Percentiles rank a stretch among this genome's conserved stretches.
These are phyloP conservation scores for Flaveria bidentis DNA, from an alignment of 129 eudicot genomes.

Conservation along the genomic window DNA sequence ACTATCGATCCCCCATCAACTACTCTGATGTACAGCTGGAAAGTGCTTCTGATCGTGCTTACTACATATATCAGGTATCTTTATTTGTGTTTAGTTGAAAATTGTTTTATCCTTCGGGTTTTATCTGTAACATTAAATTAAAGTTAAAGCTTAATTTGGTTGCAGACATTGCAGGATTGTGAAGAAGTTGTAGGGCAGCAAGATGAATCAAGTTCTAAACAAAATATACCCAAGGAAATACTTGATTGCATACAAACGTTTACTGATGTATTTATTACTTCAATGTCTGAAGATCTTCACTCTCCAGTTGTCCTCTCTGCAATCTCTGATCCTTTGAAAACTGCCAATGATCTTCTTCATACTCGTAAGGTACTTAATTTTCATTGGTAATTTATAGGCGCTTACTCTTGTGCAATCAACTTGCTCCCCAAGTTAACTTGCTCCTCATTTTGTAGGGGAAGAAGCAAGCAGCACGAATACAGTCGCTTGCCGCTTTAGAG, in stretches of 20 bases:
- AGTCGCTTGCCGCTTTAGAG: constrained; percentile 85
- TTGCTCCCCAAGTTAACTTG: neutral
- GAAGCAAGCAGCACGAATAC: constrained; percentile 65
- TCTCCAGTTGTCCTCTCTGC: constrained; percentile 83
- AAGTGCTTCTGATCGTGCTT: constrained; percentile 87
- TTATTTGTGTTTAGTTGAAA: neutral
- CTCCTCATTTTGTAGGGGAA: constrained; percentile 60
- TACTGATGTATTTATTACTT: constrained; percentile 50
- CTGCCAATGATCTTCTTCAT: constrained; percentile 89
- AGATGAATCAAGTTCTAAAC: constrained; percentile 37
- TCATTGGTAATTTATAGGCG: neutral
- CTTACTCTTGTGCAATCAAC: constrained; percentile 2
- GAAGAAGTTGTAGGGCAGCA: constrained; percentile 50
- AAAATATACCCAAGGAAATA: constrained; percentile 51
- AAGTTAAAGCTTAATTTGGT: constrained; percentile 23
- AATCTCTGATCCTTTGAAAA: constrained; percentile 82
- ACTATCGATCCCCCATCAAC: constrained; percentile 90
- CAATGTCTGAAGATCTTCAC: constrained; percentile 94
- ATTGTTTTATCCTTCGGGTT: neutral
- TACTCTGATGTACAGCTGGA: constrained; percentile 84
- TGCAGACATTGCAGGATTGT: constrained; percentile 86
- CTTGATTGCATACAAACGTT: constrained; percentile 57
- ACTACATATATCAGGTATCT: constrained; percentile 85
- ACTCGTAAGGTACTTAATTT: constrained; percentile 68
- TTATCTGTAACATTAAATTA: neutral